Evolutionary conservation across 1,284 basidiomycete species (phyloP), one percentile per base, ranked within the genome.

Genomic region (Cryptococcus jaspeensis): DNA sequence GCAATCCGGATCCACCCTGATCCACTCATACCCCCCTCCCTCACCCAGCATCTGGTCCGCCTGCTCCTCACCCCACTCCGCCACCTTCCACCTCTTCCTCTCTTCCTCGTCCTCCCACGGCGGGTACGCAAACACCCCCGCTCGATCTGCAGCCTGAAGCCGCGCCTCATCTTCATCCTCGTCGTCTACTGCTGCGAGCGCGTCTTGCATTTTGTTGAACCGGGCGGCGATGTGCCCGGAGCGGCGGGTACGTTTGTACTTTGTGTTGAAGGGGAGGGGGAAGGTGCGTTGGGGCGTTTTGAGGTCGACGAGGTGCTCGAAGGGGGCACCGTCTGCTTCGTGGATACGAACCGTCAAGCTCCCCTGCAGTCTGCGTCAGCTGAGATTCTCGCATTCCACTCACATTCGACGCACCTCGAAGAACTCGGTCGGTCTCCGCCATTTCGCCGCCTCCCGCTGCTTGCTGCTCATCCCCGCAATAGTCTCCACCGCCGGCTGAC

Each of bases 251-350:
- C 96, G 91, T 78, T 98, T 99, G 79, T 98, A 98, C 77, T 98
- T 99, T n/a, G 95, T 98, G 75, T 99, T 99, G 83, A 98, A 99
- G 1, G 96, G 94, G 0, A 99, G 92, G 70, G 96, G 92, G 73
- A 92, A 97, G 13, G 89, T 87, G 74, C 96, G 97, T 78, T 89
- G 89, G 1, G 85, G 78, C 20, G 84, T 85, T 41, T 90, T 87
- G 58, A 99, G 90, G 72, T 97, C 93, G 41, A 99, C 82, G 20
- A 99, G 91, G 72, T 99, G 96, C 76, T 99, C 96, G 72, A 99
- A 99, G 0, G 96, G 95, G 40, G 96, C 98, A 1, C 96, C 96
- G 72, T 99, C 96, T 0, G 94, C 94, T 81, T 99, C 96, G 74
- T 99, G 94, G 56, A 99, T 98, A 18, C 96, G 90, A 52, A 99